Evolutionary conservation across 1,139 yeast species (phyloP), one percentile per base, ranked within the genome.

Genomic region (Sugiyamaella novakii): DNA sequence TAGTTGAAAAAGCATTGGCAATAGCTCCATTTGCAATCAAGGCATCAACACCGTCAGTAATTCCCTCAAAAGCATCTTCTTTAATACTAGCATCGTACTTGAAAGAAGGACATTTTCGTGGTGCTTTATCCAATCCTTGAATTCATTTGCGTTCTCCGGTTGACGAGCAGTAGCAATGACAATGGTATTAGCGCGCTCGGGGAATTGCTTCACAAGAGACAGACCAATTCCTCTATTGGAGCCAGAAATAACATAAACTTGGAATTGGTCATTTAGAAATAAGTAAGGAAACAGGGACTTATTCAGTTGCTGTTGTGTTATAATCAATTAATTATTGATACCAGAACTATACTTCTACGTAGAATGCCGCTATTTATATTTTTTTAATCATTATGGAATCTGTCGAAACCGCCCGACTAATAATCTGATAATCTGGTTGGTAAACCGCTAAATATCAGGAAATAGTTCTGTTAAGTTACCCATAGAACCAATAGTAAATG

Each of bases 21-120:
- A 52, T 45, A 19, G 80, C 81, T 11, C 81, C 81, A 58, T 77
- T 78, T 51, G 80, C 79, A 42, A 78, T 77, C 50, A 77, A 76
- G 21, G 77, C 75, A 59, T 78, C 82, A 48, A 78, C 70, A 24
- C 50, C 47, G 7, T 46, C 49, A 7, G 35, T 25, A 15, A 69
- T 66, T 25, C 60, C 64, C 4, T 48, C 49, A 0, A 56, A 50
- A 3, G 63, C 44, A 1, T 52, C 56, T 3, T 53, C 56, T 2
- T 63, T 40, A 1, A 51, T 52, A 8, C 50, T 47, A 19, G 57
- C 58, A 31, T 65, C 69, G 10, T 64, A 48, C 50, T 51, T 55
- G 48, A 61, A 37, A 53, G 22, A 43, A 50, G 31, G 58, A 63
- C 55, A 54, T 62, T 51, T 45, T 56, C 7, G 56, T 58, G 39